A percentile compares a stretch with the other conserved stretches of the same genome.
These are phyloP conservation scores for Botrytis paeoniae DNA, from an alignment of 2,329 filamentous ascomycete genomes.

Conservation along the genomic window DNA sequence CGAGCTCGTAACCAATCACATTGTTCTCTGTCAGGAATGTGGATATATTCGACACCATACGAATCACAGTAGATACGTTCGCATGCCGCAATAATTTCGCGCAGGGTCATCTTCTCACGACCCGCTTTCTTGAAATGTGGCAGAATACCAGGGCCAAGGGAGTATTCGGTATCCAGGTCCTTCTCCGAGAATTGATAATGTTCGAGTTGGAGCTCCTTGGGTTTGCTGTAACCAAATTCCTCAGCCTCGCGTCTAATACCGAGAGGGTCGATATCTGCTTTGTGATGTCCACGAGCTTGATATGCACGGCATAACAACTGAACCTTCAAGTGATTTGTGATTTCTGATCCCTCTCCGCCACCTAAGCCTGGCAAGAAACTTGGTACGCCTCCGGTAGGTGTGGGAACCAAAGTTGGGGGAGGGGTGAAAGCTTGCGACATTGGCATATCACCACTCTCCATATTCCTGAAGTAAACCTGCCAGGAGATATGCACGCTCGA, in stretches of 20 bases:
- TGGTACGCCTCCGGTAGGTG: slow-evolving; percentile 74
- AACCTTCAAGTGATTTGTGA: slow-evolving; percentile 96
- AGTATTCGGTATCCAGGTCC: slow-evolving; percentile 89
- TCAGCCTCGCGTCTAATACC: slow-evolving; percentile 84
- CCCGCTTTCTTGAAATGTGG: slow-evolving; percentile 87
- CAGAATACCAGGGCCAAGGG: slow-evolving; percentile 88
- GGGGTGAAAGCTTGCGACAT: slow-evolving; percentile 96
- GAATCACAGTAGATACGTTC: slow-evolving; percentile 95
- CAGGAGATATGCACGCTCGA: slow-evolving; percentile 94
- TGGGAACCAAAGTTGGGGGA: slow-evolving; percentile 85
- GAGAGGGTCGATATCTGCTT: slow-evolving; percentile 94
- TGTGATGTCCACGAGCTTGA: slow-evolving; percentile 96
- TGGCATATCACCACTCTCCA: slow-evolving; percentile 97
- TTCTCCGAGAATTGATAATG: slow-evolving; percentile 95
- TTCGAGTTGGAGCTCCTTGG: slow-evolving; percentile 87
- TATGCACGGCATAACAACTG: slow-evolving; percentile 96
- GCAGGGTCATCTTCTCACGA: slow-evolving; percentile 92
- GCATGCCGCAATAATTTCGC: slow-evolving; percentile 89
- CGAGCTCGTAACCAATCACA: slow-evolving; percentile 98
- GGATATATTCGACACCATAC: slow-evolving; percentile 98
- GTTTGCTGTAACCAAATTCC: slow-evolving; percentile 80
- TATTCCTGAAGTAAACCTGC: slow-evolving; percentile 99
- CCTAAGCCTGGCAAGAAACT: slow-evolving; percentile 68
- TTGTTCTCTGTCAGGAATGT: slow-evolving; percentile 94
- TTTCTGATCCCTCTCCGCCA: slow-evolving; percentile 69